These are phyloP conservation scores for Graphilbum ipis-grandicollis DNA, from an alignment of 2,329 filamentous ascomycete genomes.

Conservation along the genomic window DNA sequence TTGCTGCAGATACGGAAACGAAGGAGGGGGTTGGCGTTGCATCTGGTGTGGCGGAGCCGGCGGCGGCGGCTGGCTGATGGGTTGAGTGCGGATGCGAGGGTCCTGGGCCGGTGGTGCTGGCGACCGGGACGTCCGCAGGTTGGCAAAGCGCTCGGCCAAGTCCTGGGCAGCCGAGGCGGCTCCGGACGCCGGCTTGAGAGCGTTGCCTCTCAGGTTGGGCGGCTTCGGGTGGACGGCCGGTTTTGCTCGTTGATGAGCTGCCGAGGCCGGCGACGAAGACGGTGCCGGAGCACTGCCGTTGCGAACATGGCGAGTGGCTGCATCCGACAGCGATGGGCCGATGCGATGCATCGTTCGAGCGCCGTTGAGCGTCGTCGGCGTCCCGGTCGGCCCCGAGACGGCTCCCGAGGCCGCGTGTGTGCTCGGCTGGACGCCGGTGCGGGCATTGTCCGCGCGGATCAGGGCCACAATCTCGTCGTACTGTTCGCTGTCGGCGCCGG, in stretches of 20 bases:
- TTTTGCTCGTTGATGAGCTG: no score
- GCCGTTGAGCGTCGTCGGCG: no score
- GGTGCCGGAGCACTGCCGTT: background rate
- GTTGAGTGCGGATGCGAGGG: constrained; percentile 32
- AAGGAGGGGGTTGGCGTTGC: no score
- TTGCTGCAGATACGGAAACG: no score
- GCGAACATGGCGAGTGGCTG: no score
- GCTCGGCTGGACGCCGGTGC: background rate
- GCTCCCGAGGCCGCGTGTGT: background rate
- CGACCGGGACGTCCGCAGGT: constrained; percentile 25
- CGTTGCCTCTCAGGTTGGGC: constrained; percentile 44
- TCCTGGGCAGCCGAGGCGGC: constrained; percentile 24
- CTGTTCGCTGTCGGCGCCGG: constrained; percentile 16
- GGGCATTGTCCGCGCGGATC: background rate
- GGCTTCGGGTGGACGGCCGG: constrained; percentile 49
- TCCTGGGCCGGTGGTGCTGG: constrained; percentile 24
- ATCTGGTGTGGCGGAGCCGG: no score
- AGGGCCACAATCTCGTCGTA: background rate
- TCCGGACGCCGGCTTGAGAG: constrained; percentile 22
- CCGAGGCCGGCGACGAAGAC: no score
- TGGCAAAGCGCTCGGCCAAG: constrained; percentile 38
- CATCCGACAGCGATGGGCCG: no score
- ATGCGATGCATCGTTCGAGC: no score
- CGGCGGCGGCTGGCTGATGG: constrained; percentile 22
- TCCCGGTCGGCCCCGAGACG: constrained; percentile 11